These are phyloP conservation scores for Nakazawaea ishiwadae DNA, from an alignment of 805 yeast genomes.

Conservation along the genomic window DNA sequence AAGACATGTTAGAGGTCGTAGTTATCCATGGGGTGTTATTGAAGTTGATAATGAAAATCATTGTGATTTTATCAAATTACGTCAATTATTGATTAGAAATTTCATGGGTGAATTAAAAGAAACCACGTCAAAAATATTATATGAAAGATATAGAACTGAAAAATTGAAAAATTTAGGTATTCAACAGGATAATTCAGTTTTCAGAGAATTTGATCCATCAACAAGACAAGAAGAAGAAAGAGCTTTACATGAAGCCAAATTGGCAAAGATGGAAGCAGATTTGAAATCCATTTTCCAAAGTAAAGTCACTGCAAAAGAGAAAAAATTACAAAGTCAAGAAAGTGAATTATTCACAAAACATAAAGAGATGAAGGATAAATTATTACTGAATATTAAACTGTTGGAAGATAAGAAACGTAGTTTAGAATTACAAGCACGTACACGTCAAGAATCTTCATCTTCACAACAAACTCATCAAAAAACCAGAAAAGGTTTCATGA, in stretches of 20 bases:
- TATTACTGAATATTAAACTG: slow-evolving; percentile 80
- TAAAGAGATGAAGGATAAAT: slow-evolving; percentile 94
- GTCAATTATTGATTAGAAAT: slow-evolving; percentile 84
- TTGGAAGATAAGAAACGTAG: slow-evolving; percentile 87
- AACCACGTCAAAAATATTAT: slow-evolving; percentile 66
- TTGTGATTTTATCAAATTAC: slow-evolving; percentile 84
- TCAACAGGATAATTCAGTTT: slow-evolving; percentile 88
- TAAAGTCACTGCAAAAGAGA: slow-evolving; percentile 94
- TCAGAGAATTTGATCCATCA: slow-evolving; percentile 90
- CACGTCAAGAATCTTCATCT: slow-evolving; percentile 33
- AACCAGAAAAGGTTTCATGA: slow-evolving; percentile 77
- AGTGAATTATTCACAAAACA: slow-evolving; percentile 94
- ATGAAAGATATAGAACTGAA: slow-evolving; percentile 85
- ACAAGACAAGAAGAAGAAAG: slow-evolving; percentile 92
- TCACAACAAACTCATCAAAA: slow-evolving; percentile 50
- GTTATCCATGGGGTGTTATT: slow-evolving; percentile 95
- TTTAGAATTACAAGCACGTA: slow-evolving; percentile 56
- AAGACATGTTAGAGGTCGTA: slow-evolving; percentile 80
- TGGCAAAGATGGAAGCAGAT: slow-evolving; percentile 91
- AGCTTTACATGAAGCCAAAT: slow-evolving; percentile 86
- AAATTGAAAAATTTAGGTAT: slow-evolving; percentile 81
- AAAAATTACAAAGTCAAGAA: slow-evolving; percentile 93
- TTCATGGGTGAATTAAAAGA: slow-evolving; percentile 93
- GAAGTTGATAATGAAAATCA: slow-evolving; percentile 94
- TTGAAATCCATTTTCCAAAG: slow-evolving; percentile 96